phyloP scores from a whole-genome alignment of 202 grass and related monocot genomes.

The Brachypodium distachyon region DNA sequence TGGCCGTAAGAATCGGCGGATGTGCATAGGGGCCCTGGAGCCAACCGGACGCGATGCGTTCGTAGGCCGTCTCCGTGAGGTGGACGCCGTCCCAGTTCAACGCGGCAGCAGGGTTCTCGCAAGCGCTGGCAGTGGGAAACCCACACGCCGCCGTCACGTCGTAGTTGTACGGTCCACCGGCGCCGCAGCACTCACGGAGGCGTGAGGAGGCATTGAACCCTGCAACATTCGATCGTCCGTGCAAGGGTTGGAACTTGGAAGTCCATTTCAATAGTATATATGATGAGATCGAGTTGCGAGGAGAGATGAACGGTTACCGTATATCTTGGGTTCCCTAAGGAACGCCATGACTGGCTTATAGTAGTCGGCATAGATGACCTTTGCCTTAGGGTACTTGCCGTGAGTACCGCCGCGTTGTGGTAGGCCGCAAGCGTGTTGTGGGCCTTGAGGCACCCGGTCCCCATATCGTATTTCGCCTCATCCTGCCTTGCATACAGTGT shows the following conservation, averaged over 20 bases:
- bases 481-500: constrained; percentile 1
- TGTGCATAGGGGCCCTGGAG: background rate
- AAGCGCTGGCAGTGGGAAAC: background rate
- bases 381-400: background rate
- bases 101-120: background rate
- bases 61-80: constrained; percentile 27
- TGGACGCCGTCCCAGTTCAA: constrained; percentile 39
- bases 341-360: constrained; percentile 20
- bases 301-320: constrained; percentile 2
- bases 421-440: constrained; percentile 5
- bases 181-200: constrained; percentile 15
- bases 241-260: background rate
- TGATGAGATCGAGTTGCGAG: no score
- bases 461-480: constrained; percentile 20
- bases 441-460: constrained; percentile 29
- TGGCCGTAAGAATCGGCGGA: background rate
- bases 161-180: background rate
- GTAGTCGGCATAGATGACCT: constrained; percentile 25
- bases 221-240: background rate
- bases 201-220: background rate
- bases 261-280: no score
- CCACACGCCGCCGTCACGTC: background rate
- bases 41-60: constrained; percentile 10
- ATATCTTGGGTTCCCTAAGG: background rate
- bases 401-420: constrained; percentile 25